phyloP scores from a whole-genome alignment of 768 basidiomycete genomes.

The Lentinus tigrinus region DNA sequence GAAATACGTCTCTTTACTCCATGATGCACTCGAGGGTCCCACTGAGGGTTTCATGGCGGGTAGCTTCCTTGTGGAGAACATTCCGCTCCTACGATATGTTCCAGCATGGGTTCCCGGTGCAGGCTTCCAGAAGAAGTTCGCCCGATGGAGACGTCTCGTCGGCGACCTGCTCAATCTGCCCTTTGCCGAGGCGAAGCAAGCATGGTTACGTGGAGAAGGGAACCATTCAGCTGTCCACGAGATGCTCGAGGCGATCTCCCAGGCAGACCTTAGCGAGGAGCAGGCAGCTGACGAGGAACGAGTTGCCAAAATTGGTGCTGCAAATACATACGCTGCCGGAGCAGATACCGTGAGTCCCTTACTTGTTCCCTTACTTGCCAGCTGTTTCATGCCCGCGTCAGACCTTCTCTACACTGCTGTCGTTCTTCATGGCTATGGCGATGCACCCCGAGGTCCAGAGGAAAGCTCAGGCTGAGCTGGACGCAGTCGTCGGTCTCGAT shows the following conservation, averaged over 20 bases:
- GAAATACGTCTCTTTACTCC: neutral
- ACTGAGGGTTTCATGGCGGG: neutral
- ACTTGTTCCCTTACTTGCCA: no score
- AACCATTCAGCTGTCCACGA: neutral
- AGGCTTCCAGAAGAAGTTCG: conserved; percentile 1
- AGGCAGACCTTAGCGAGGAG: neutral
- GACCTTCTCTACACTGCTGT: neutral
- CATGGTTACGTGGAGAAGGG: neutral
- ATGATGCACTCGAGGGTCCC: neutral
- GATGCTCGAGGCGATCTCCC: neutral
- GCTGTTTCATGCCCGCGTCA: neutral
- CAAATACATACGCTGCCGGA: neutral
- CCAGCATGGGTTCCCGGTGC: conserved; percentile 7
- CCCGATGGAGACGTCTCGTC: neutral
- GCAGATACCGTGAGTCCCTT: neutral
- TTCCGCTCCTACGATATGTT: conserved; percentile 1
- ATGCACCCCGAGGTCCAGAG: conserved; percentile 26
- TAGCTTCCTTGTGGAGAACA: neutral
- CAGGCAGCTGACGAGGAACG: neutral
- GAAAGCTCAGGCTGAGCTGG: conserved; percentile 33
- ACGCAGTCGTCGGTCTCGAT: conserved; percentile 33
- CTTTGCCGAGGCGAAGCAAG: neutral
- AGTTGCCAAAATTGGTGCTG: neutral
- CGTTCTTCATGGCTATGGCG: conserved; percentile 11
- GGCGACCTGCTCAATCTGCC: neutral